Base-by-base conservation (phyloP, 805 yeast species). In the Grigorovia jiainica region DNA sequence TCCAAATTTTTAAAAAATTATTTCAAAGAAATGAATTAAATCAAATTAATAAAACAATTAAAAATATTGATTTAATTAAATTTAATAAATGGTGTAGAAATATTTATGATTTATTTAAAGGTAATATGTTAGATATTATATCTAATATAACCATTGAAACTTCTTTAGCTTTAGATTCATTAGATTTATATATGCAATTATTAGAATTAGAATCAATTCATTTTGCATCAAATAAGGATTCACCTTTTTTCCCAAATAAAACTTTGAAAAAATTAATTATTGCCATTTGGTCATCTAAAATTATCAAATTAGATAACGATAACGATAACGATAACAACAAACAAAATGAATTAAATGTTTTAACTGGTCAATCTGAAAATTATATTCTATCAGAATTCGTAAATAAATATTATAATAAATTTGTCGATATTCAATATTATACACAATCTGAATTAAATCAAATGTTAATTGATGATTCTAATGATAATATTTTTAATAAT, bases 341-440 rank as follows among this genome's bases (percentile, higher is more conserved):
- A n/a, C n/a, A n/a, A n/a, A 51, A 66, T 5, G 60, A 69, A 20
- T 53, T 59, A 3, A 79, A 78, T 53, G 74, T 72, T 9, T 61
- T 76, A 0, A 63, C 69, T 27, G 63, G 63, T 3, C 52, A 54
- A 35, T 57, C 62, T 1, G 70, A 71, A 13, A 72, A 70, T 53
- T 68, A 73, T 40, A 57, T 73, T 10, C 45, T 76, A 13, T 57
- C 68, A 39, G 86, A 82, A 55, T 84, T 83, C 53, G 52, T 68
- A 23, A 76, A 71, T 18, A 66, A 65, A 21, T 78, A 73, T 46
- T 79, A 79, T 53, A 53, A 54, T 24, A 69, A 70, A 50, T 75
- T 73, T 58, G 84, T 84, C 68, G 98, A 90, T 58, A 62, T 90
- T 43, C 85, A 87, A 51, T 86, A 68, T 55, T 83, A 79, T 54